Evolutionary conservation across 495 filamentous ascomycete genomes (phyloP).

Genomic region (Neurospora sp.): DNA sequence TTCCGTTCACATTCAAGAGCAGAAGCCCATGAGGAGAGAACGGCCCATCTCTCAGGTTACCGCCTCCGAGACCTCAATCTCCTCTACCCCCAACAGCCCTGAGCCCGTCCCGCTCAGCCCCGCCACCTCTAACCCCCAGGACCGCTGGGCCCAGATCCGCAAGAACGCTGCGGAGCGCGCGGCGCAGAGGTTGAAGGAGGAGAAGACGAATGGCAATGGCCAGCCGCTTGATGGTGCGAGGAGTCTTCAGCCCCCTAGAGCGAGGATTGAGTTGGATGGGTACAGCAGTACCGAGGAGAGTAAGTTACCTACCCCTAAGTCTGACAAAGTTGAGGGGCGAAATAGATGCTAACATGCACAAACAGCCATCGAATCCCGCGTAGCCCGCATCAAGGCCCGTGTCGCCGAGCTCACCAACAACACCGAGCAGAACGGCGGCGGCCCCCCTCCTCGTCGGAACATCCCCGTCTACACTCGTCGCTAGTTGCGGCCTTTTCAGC

Average conservation of each 20-base stretch:
- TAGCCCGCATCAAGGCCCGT: constrained; percentile 93
- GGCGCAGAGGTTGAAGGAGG: constrained; percentile 46
- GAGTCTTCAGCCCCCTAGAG: constrained; percentile 31
- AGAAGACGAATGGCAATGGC: constrained; percentile 20
- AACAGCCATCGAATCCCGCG: constrained; percentile 84
- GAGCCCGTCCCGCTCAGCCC: not conserved
- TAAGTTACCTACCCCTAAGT: constrained; percentile 33
- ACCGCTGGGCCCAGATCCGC: constrained; percentile 90
- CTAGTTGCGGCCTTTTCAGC: not conserved
- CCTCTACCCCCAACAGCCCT: not conserved
- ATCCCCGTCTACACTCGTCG: not conserved
- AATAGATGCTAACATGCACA: constrained; percentile 16
- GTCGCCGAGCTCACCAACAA: constrained; percentile 89
- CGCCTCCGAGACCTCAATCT: constrained; percentile 19
- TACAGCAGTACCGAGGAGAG: constrained; percentile 95
- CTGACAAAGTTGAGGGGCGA: no score
- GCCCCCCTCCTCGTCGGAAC: not conserved
- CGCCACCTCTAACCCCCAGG: constrained; percentile 26
- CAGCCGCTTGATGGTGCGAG: constrained; percentile 23
- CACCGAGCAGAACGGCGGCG: constrained; percentile 10
- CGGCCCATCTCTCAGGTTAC: constrained; percentile 3
- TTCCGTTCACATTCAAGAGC: not conserved
- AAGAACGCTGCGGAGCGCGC: constrained; percentile 84
- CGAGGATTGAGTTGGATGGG: constrained; percentile 50
- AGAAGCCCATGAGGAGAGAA: constrained; percentile 1